Evolutionary conservation across 2,329 filamentous ascomycete species (phyloP).

Genomic region (Thielaviopsis populi): DNA sequence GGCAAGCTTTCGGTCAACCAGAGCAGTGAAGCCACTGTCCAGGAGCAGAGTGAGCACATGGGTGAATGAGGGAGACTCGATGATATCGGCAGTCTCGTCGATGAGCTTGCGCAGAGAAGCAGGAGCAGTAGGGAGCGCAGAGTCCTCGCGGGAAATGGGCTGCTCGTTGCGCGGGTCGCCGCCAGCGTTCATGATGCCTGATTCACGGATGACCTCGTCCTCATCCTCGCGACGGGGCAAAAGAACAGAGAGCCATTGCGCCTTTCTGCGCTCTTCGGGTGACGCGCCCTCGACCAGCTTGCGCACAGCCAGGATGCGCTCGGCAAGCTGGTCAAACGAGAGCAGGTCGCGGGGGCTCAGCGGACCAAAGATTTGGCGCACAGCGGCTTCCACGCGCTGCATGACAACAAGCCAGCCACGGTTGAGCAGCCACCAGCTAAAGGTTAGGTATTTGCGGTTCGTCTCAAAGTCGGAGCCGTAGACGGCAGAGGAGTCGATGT

Average conservation of each 20-base stretch:
- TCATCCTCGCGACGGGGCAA: slow-evolving; percentile 69
- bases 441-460: slow-evolving; percentile 85
- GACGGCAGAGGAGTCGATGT: slow-evolving; percentile 65
- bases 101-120: slow-evolving; percentile 62
- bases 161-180: neutral
- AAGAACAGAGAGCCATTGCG: slow-evolving; percentile 69
- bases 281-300: slow-evolving; percentile 62
- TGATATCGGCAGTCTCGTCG: slow-evolving; percentile 88
- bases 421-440: slow-evolving; percentile 96
- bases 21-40: slow-evolving; percentile 69
- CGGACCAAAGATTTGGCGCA: slow-evolving; percentile 76
- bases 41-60: slow-evolving; percentile 76
- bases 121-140: slow-evolving; percentile 15
- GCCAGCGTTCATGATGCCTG: slow-evolving; percentile 53
- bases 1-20: slow-evolving; percentile 71
- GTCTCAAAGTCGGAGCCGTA: slow-evolving; percentile 93
- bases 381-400: slow-evolving; percentile 67
- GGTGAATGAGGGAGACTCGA: slow-evolving; percentile 83
- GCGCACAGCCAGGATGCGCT: slow-evolving; percentile 69
- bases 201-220: slow-evolving; percentile 69
- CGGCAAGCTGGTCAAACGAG: slow-evolving; percentile 62
- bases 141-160: slow-evolving; percentile 20
- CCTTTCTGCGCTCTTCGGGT: slow-evolving; percentile 27
- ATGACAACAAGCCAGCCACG: slow-evolving; percentile 74
- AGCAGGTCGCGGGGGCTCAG: slow-evolving; percentile 82